Conservation (phyloP, 257 asterid genomes). For the Scutellaria barbata region DNA sequence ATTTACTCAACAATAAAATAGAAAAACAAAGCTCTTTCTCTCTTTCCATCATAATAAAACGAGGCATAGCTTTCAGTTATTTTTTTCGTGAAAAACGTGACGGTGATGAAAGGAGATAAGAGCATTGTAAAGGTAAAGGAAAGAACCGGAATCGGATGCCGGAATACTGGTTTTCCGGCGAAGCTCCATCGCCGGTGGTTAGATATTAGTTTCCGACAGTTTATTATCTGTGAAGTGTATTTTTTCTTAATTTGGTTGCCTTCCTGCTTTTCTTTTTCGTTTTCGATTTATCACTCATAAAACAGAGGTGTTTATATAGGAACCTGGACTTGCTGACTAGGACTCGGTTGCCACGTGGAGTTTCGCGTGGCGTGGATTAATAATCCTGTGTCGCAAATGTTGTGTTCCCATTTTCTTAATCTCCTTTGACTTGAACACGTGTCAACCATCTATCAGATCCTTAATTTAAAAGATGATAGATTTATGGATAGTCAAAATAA, state of each 20-base stretch:
- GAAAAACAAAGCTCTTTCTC: background rate
- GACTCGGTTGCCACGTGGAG: conserved; percentile 47
- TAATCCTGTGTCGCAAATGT: conserved; percentile 36
- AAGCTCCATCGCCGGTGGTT: conserved; percentile 38
- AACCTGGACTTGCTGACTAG: conserved; percentile 44
- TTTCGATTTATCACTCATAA: conserved; percentile 5
- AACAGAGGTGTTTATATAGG: conserved; percentile 44
- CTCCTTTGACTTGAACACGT: conserved; percentile 19
- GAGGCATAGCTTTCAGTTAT: conserved; percentile 28
- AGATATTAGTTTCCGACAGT: background rate
- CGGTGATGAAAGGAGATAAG: conserved; percentile 58
- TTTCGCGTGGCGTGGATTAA: conserved; percentile 38
- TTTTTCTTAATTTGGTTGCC: background rate
- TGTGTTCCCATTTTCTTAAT: background rate
- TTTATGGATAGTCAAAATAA: no score
- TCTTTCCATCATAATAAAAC: background rate
- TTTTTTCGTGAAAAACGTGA: conserved; percentile 73
- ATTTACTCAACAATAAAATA: conserved; percentile 25
- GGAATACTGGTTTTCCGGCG: conserved; percentile 58
- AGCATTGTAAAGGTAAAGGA: conserved; percentile 35
- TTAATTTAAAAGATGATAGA: background rate
- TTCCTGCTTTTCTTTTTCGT: background rate
- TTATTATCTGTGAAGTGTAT: conserved; percentile 16
- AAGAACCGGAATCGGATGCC: conserved; percentile 36
- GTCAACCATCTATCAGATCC: background rate